Evolutionary conservation across 345 rosid genomes (phyloP), one percentile per base, ranked within the genome.

Genomic region (Eucalyptus cloeziana): DNA sequence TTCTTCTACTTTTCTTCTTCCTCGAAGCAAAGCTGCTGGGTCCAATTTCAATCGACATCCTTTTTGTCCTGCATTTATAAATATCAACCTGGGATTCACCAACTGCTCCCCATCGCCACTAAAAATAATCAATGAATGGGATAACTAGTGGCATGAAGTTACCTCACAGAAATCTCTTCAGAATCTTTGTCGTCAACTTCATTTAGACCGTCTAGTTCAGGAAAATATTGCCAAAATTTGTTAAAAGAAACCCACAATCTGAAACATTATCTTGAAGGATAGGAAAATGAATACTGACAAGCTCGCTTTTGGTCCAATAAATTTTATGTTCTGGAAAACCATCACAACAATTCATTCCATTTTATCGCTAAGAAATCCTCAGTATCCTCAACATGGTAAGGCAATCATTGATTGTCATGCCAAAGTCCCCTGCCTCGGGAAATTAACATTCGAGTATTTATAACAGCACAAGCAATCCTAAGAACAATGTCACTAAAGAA

Each of bases 1-100:
- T 87, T 90, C 92, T 95, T 92, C 88, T 95, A 86, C 92, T 92
- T 94, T 95, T 97, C 94, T 96, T 97, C 95, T 96, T 97, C 92
- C 95, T 94, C 1, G 96, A 93, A 62, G 96, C 96, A 93, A 91
- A 93, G 93, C 94, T 92, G 91, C 96, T 93, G 30, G 97, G 95
- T 90, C 96, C 97, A n/a, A 94, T 91, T 93, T 95, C 97, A 85
- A 94, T 93, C 2, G 97, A 91, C 95, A 94, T 91, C 91, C 99
- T 94, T 93, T 96, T 97, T 83, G 98, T 93, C 91, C 99, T 97
- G 94, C 89, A 88, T 86, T 87, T 13, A 13, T 87, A 81, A 76
- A 25, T 22, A 14, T 83, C 69, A 83, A 56, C 13, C 56, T 1
- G 69, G 37, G 67, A 86, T 86, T 86, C 64, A 51, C 33, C 69